Conservation (phyloP, 257 asterid genomes). For the Fraxinus excelsior region DNA sequence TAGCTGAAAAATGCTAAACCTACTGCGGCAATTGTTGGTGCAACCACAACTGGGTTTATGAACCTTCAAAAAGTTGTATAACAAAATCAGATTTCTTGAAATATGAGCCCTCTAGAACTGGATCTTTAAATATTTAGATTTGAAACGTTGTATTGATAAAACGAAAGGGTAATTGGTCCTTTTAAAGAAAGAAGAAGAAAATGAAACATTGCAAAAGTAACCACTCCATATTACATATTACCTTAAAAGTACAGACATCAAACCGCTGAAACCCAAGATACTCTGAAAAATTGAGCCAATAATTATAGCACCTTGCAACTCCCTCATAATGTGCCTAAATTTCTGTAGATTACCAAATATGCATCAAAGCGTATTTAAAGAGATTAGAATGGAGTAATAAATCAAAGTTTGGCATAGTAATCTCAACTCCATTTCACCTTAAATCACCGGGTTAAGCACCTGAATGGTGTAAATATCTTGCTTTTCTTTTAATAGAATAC, state of each 20-base stretch:
- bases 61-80: conserved; percentile 51
- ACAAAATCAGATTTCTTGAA: conserved; percentile 12
- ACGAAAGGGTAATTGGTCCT: not conserved
- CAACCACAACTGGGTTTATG: conserved; percentile 94
- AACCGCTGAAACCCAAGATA: conserved; percentile 87
- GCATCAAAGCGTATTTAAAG: conserved; percentile 9
- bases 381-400: conserved; percentile 15
- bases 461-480: not conserved
- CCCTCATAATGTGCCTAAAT: conserved; percentile 93
- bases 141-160: not conserved
- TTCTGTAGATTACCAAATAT: conserved; percentile 51
- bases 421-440: not conserved
- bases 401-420: conserved; percentile 6
- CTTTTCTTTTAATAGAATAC: not conserved
- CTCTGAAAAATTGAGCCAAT: conserved; percentile 86
- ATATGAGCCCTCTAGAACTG: not conserved
- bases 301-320: conserved; percentile 93
- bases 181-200: conserved; percentile 18
- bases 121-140: not conserved
- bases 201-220: conserved; percentile 13
- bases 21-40: conserved; percentile 87
- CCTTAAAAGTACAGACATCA: conserved; percentile 86
- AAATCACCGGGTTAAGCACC: not conserved
- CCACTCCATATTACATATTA: conserved; percentile 27
- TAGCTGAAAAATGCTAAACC: conserved; percentile 94